Base-by-base conservation (phyloP, 345 rosid genomes). In the Linum trigynum region DNA sequence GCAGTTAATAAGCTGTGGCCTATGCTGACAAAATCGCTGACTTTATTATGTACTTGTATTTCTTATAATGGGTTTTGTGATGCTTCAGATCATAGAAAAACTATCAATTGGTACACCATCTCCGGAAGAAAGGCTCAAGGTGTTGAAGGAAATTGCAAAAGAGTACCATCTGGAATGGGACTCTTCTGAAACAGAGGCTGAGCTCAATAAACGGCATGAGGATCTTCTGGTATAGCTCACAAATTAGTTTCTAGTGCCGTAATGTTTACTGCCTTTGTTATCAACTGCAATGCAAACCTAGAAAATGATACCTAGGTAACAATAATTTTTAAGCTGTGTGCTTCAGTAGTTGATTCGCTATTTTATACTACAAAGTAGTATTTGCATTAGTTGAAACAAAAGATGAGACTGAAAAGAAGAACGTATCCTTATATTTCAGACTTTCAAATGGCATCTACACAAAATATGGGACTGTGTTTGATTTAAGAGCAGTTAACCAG, bases 61-160 rank as follows among this genome's bases (percentile, higher is more conserved):
- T 16, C 43, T 67, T 55, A 36, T 50, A 45, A 7, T 38, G 32
- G 65, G 37, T 71, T 65, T 67, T 65, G 3, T 64, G 4, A 39
- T 37, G 65, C 56, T 57, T 65, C 80, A 92, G 97, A 79, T 92
- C 59, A 87, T 92, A 70, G 98, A 89, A 78, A 92, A 81, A 73
- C 90, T 92, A 71, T 84, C 94, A 63, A 81, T 82, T n/a, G 76
- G 78, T 65, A 88, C 95, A 74, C 97, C 98, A 59, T 78, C 90
- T 2, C 76, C 83, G 50, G 95, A 82, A 76, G 74, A 67, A 61
- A 89, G 85, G 81, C 87, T 92, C 55, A 86, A 79, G 71, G 77
- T 85, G 53, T 74, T 92, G 76, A 89, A 87, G 83, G 95, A 87
- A 72, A 92, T 92, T 64, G 90, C 97, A 0, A 70, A 65, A 60